A percentile compares a stretch with the other conserved stretches of the same genome.
These are phyloP conservation scores for Acmispon strigosus DNA, from an alignment of 306 rosid species.

Conservation along the genomic window DNA sequence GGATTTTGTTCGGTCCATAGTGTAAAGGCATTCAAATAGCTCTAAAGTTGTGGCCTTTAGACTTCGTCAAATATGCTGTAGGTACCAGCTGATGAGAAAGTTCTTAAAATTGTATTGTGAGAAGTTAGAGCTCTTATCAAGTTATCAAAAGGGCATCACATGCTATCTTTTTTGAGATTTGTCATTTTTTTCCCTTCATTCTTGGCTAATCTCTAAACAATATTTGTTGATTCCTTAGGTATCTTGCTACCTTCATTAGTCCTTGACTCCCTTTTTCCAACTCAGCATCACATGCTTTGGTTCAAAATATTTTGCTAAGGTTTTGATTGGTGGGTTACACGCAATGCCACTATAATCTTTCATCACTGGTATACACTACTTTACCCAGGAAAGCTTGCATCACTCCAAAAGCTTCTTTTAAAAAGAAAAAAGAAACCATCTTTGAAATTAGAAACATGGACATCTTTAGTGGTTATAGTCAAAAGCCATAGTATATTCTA, in stretches of 20 bases:
- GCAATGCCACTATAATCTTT: constrained; percentile 30
- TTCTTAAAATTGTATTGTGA: constrained; percentile 29
- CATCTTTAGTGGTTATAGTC: constrained; percentile 23
- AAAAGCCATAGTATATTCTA: constrained; percentile 20
- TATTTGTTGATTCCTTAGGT: constrained; percentile 22
- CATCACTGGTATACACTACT: constrained; percentile 6
- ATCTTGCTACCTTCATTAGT: constrained; percentile 12
- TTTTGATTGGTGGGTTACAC: constrained; percentile 45
- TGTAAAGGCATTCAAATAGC: constrained; percentile 21
- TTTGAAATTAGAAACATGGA: constrained; percentile 16
- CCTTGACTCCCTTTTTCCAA: constrained; percentile 27
- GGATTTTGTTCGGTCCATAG: constrained; percentile 33
- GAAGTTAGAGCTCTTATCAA: constrained; percentile 64
- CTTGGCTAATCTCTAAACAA: not conserved
- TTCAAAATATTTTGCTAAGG: constrained; percentile 17
- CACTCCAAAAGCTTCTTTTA: constrained; percentile 35
- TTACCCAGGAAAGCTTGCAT: constrained; percentile 22
- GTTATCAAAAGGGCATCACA: constrained; percentile 29
- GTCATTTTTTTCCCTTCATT: not conserved
- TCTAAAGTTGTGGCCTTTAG: constrained; percentile 36
- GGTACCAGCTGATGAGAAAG: constrained; percentile 18
- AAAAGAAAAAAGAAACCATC: constrained; percentile 19
- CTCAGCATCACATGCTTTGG: constrained; percentile 43
- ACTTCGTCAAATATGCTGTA: constrained; percentile 16
- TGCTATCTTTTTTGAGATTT: constrained; percentile 15